Evolutionary conservation across 225 moss, liverwort and hornwort genomes (phyloP), one percentile per base, ranked within the genome.

Genomic region (Sphagnum contortum): DNA sequence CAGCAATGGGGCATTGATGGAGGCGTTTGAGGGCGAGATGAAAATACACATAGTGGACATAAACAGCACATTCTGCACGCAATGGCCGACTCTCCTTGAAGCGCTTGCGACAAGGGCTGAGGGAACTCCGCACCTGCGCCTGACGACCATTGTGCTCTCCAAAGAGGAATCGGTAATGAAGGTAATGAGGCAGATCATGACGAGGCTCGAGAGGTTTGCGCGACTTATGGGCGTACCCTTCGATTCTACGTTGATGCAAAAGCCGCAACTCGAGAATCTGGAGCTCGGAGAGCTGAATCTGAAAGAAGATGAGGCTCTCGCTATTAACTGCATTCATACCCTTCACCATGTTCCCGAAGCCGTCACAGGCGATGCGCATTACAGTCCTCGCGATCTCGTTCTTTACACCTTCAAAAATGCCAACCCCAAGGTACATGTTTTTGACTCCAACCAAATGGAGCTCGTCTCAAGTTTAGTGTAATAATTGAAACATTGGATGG

Each of bases 31-130:
- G 48, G 92, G 89, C 2, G 87, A 89, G 48, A 92, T 75, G 76
- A 87, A 85, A 62, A 85, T 92, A 5, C 92, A 92, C 71, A 89
- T 89, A 8, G 83, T 92, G 8, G 92, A 92, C 75, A 87, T 87
- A 52, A 85, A 86, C 74, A 87, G 74, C 74, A 89, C 89, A 0
- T 83, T 83, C 71, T 89, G 89, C 68, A 87, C 92, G 0, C 92
- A 92, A 64, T 92, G 89, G 92, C 92, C 92, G 0, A 89, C 89
- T 0, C 77, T 92, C 5, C 58, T 92, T 12, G 92, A 92, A 69
- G 79, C 76, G 10, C 79, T 92, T 3, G 92, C 92, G 3, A 89
- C 85, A 2, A 75, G 92, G 6, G 60, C 81, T 0, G 89, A 89
- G 67, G 87, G 92, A 4, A 83, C 85, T 9, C 92, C 92, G 14